phyloP scores from a whole-genome alignment of 140 eudicot species.

The Stevia rebaudiana region DNA sequence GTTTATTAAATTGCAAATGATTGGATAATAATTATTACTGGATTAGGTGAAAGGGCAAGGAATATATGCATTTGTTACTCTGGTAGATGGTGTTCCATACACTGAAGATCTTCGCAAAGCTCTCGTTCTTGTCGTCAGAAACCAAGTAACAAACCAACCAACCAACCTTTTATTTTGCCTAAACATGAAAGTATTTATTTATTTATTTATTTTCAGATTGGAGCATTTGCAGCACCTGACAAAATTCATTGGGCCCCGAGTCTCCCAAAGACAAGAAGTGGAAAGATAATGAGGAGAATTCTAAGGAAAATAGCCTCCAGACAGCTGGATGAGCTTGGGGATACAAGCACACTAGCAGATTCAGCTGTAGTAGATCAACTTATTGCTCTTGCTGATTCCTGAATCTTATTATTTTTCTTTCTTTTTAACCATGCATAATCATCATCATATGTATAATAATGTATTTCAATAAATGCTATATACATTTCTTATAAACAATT shows the following conservation, averaged over 20 bases:
- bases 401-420: too few species aligned
- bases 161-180: slow-evolving; percentile 30
- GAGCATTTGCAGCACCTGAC: slow-evolving; percentile 99
- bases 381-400: slow-evolving; percentile 53
- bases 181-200: too few species aligned
- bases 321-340: slow-evolving; percentile 93
- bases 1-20: too few species aligned
- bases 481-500: background rate
- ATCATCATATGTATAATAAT: background rate
- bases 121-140: slow-evolving; percentile 64
- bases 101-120: slow-evolving; percentile 90
- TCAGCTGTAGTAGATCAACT: slow-evolving; percentile 65
- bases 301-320: slow-evolving; percentile 84
- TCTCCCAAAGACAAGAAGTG: slow-evolving; percentile 96
- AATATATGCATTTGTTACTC: slow-evolving; percentile 91
- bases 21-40: too few species aligned
- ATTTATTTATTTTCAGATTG: slow-evolving; percentile 47
- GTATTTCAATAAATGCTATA: slow-evolving; percentile 5
- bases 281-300: slow-evolving; percentile 95
- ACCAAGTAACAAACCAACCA: slow-evolving; percentile 92
- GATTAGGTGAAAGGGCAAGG: slow-evolving; percentile 99
- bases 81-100: slow-evolving; percentile 91
- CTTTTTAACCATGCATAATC: too few species aligned
- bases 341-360: slow-evolving; percentile 89
- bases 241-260: slow-evolving; percentile 97